A percentile compares a stretch with the other conserved stretches of the same genome.
phyloP scores from a whole-genome alignment of 768 basidiomycete species.

The Cystobasidium tubakii region DNA sequence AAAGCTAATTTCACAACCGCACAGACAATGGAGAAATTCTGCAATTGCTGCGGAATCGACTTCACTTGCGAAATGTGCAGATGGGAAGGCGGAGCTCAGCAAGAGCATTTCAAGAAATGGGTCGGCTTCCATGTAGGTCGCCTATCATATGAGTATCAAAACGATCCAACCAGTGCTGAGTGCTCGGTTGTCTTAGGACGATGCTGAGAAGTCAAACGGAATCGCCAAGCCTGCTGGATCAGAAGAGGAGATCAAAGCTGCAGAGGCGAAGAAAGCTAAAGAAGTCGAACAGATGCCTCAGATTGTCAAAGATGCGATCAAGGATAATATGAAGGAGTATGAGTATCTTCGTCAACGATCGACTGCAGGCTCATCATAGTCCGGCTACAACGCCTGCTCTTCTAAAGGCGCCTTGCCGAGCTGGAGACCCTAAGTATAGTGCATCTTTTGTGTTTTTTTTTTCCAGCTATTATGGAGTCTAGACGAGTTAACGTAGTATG shows the following conservation, averaged over 20 bases:
- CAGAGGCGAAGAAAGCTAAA: conserved; percentile 21
- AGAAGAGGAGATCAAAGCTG: conserved; percentile 13
- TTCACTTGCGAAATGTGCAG: conserved; percentile 43
- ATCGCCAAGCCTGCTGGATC: conserved; percentile 35
- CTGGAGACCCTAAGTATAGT: no score
- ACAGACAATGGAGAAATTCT: conserved; percentile 41
- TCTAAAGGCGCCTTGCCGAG: no score
- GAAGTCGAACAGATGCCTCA: conserved; percentile 37
- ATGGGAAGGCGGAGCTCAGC: conserved; percentile 42
- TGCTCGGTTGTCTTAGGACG: conserved; percentile 15
- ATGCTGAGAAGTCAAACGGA: conserved; percentile 40
- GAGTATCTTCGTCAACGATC: conserved; percentile 38
- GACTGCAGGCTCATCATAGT: neutral
- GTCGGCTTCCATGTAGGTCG: conserved; percentile 40
- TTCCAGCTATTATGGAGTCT: no score
- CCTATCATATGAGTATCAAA: no score
- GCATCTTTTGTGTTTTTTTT: no score
- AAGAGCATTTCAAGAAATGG: conserved; percentile 46
- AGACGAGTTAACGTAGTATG: no score
- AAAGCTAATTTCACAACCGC: no score
- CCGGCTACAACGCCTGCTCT: no score
- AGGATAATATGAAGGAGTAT: conserved; percentile 43
- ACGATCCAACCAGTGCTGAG: neutral
- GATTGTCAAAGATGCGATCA: conserved; percentile 40
- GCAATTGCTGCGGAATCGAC: conserved; percentile 42